phyloP scores from a whole-genome alignment of 208 protist genomes.

The Trypanosoma scelopori region DNA sequence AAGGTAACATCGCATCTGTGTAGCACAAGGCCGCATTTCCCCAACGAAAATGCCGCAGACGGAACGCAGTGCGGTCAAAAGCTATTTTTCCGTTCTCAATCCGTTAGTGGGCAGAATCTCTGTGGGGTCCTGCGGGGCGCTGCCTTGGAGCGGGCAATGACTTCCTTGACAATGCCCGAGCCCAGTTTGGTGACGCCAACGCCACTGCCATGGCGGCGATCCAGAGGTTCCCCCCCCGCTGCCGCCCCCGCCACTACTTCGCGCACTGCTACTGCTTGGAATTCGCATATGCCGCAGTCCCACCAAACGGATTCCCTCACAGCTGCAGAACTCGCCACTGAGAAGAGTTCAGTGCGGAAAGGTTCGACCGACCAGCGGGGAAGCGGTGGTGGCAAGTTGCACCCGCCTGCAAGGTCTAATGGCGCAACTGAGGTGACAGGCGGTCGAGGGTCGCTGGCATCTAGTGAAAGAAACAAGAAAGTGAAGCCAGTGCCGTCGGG shows the following conservation, averaged over 20 bases:
- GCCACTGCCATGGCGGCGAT: background rate
- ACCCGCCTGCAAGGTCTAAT: background rate
- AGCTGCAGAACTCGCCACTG: background rate
- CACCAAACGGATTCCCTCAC: too few species aligned
- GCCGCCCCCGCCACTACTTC: background rate
- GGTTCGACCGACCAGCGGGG: background rate
- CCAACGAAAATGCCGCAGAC: background rate
- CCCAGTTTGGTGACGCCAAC: background rate
- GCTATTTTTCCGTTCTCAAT: slow-evolving; percentile 19
- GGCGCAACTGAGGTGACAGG: too few species aligned
- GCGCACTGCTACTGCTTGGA: too few species aligned
- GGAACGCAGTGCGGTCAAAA: background rate
- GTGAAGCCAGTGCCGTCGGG: background rate
- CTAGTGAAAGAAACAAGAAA: background rate
- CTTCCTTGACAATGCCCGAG: slow-evolving; percentile 23
- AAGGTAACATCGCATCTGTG: slow-evolving; percentile 16
- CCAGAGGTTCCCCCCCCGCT: background rate
- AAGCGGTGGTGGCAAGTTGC: background rate
- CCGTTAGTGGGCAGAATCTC: background rate
- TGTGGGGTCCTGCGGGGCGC: background rate
- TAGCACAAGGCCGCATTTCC: background rate
- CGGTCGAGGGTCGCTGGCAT: background rate
- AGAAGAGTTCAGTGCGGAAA: background rate
- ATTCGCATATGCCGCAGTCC: background rate
- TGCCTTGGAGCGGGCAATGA: slow-evolving; percentile 21